phyloP scores from a whole-genome alignment of 83 land plant species.

The Picea abies region DNA sequence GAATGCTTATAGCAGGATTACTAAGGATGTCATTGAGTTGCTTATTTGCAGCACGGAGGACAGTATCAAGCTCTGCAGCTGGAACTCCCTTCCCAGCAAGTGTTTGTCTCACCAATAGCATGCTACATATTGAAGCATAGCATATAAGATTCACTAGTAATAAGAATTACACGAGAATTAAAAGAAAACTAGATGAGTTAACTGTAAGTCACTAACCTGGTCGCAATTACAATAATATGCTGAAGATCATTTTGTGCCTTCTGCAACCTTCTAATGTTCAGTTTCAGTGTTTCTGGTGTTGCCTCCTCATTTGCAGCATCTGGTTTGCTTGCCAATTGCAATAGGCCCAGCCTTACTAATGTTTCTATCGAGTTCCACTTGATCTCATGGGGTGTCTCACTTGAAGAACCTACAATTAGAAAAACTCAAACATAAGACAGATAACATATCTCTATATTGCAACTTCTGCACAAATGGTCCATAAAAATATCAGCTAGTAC shows the following conservation, averaged over 20 bases:
- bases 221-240: slow-evolving; percentile 73
- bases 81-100: too few relatives aligned
- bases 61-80: too few relatives aligned
- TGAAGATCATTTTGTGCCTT: slow-evolving; percentile 67
- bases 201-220: slow-evolving; percentile 51
- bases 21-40: too few relatives aligned
- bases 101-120: slow-evolving; percentile 14
- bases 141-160: background rate
- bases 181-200: background rate
- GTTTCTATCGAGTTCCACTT: slow-evolving; percentile 8
- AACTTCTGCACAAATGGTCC: too few relatives aligned
- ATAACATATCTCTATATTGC: too few relatives aligned
- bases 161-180: background rate
- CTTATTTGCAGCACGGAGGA: too few relatives aligned
- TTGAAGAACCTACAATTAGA: background rate
- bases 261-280: too few relatives aligned
- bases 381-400: background rate
- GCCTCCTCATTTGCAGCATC: slow-evolving; percentile 52
- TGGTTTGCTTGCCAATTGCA: slow-evolving; percentile 55
- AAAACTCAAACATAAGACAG: background rate
- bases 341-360: slow-evolving; percentile 70
- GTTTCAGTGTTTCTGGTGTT: too few relatives aligned
- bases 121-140: slow-evolving; percentile 5
- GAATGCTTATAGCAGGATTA: background rate
- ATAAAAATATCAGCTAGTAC: too few relatives aligned